phyloP scores from a whole-genome alignment of 805 yeast species.

The Sugiyamaella lignohabitans region DNA sequence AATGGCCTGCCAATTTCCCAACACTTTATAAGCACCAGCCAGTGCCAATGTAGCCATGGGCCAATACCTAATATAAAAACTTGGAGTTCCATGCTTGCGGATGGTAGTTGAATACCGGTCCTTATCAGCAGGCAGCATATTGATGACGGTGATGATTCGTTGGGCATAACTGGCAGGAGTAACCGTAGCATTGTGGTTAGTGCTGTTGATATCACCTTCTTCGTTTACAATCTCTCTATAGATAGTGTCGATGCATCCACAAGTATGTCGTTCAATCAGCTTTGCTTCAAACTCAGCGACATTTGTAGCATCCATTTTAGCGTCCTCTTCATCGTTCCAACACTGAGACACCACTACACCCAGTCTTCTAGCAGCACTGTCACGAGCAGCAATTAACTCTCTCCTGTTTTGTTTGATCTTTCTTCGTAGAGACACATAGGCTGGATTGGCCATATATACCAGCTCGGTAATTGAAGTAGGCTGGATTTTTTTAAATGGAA shows the following conservation, averaged over 20 bases:
- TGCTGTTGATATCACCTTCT: background rate
- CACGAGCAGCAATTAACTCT: slow-evolving; percentile 3
- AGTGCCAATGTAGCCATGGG: slow-evolving; percentile 39
- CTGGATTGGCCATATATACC: slow-evolving; percentile 10
- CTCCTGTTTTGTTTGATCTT: slow-evolving; percentile 3
- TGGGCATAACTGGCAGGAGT: background rate
- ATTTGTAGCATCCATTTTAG: background rate
- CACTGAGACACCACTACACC: slow-evolving; percentile 15
- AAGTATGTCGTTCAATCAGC: background rate
- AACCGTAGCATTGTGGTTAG: background rate
- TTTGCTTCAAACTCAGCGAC: too few relatives aligned
- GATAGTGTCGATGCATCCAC: too few relatives aligned
- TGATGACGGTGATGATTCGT: background rate
- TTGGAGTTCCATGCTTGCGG: slow-evolving; percentile 12
- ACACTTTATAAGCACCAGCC: slow-evolving; percentile 23
- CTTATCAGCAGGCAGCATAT: background rate
- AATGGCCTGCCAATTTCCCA: slow-evolving; percentile 50
- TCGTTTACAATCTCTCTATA: background rate
- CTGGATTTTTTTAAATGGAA: background rate
- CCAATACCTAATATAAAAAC: slow-evolving; percentile 53
- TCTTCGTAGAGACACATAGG: slow-evolving; percentile 3
- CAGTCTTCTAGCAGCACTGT: slow-evolving; percentile 12
- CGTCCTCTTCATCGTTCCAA: background rate
- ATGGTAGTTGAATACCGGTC: slow-evolving; percentile 1
- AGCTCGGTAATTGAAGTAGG: slow-evolving; percentile 8